Evolutionary conservation across 2,329 filamentous ascomycete species (phyloP).

Genomic region (Aspergillus ruber): DNA sequence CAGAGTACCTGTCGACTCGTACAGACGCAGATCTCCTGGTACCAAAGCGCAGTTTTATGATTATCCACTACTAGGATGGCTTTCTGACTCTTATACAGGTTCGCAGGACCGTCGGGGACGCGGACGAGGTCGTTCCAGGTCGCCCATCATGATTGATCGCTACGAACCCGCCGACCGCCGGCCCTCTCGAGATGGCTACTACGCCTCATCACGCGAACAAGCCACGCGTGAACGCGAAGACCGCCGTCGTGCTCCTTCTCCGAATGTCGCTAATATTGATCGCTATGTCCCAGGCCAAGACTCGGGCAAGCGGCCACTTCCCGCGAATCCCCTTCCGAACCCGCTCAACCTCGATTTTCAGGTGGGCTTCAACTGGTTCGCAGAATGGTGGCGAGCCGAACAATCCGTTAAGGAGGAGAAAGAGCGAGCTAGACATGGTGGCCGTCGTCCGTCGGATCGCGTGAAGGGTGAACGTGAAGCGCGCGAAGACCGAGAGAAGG

Average conservation of each 20-base stretch:
- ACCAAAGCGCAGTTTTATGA: conserved; percentile 12
- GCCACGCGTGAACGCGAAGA: conserved; percentile 51
- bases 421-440: conserved; percentile 55
- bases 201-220: conserved; percentile 38
- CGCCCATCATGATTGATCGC: conserved; percentile 56
- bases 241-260: conserved; percentile 52
- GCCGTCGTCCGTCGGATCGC: conserved; percentile 47
- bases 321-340: conserved; percentile 54
- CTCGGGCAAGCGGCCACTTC: conserved; percentile 45
- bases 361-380: conserved; percentile 62
- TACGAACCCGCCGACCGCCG: conserved; percentile 55
- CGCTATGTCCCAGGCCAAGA: conserved; percentile 61
- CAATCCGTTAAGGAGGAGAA: conserved; percentile 59
- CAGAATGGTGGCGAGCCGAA: conserved; percentile 62
- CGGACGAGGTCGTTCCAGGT: conserved; percentile 51
- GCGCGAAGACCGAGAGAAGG: conserved; percentile 56
- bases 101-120: conserved; percentile 41
- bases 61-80: background rate
- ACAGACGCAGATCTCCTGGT: conserved; percentile 44
- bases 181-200: conserved; percentile 52
- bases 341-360: conserved; percentile 59
- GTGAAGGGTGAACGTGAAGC: conserved; percentile 58
- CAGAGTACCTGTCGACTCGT: conserved; percentile 32
- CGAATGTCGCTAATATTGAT: conserved; percentile 54
- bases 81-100: conserved; percentile 11